phyloP scores from a whole-genome alignment of 495 filamentous ascomycete genomes.

The Penicillium cinerascens region DNA sequence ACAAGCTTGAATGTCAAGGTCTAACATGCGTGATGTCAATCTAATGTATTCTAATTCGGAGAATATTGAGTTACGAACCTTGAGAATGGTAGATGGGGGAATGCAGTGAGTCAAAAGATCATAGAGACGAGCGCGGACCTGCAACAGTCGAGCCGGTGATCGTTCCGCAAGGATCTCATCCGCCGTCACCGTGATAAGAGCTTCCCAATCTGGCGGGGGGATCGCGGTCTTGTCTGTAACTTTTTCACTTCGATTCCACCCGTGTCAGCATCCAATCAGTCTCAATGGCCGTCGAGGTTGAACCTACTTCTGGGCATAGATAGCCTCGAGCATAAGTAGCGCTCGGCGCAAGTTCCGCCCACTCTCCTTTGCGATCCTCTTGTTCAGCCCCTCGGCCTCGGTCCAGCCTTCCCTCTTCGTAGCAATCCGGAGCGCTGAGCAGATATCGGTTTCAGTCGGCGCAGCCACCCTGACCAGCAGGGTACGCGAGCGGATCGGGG shows the following conservation, averaged over 20 bases:
- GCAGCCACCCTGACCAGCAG: constrained; percentile 89
- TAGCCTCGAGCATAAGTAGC: constrained; percentile 91
- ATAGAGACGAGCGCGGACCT: constrained; percentile 88
- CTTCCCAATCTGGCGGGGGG: constrained; percentile 94
- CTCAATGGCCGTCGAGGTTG: neutral
- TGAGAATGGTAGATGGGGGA: constrained; percentile 85
- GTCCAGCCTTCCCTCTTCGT: constrained; percentile 76
- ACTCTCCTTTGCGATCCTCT: constrained; percentile 85
- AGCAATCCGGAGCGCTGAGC: constrained; percentile 66
- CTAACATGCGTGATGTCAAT: constrained; percentile 23
- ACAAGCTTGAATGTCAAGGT: constrained; percentile 90
- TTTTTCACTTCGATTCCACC: constrained; percentile 63
- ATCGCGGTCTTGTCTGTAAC: constrained; percentile 83
- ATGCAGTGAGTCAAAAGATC: constrained; percentile 97
- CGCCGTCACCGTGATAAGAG: constrained; percentile 78
- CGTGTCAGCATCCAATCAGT: constrained; percentile 11
- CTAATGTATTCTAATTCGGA: too few relatives aligned
- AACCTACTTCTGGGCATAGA: constrained; percentile 91
- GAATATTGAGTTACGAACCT: constrained; percentile 44
- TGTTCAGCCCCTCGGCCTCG: constrained; percentile 65
- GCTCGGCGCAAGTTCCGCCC: constrained; percentile 86
- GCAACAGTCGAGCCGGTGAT: constrained; percentile 77
- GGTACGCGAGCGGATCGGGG: constrained; percentile 85
- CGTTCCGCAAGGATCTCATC: constrained; percentile 90
- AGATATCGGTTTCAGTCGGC: constrained; percentile 81